Evolutionary conservation across 805 yeast species (phyloP).

Genomic region (Candida suzukii): DNA sequence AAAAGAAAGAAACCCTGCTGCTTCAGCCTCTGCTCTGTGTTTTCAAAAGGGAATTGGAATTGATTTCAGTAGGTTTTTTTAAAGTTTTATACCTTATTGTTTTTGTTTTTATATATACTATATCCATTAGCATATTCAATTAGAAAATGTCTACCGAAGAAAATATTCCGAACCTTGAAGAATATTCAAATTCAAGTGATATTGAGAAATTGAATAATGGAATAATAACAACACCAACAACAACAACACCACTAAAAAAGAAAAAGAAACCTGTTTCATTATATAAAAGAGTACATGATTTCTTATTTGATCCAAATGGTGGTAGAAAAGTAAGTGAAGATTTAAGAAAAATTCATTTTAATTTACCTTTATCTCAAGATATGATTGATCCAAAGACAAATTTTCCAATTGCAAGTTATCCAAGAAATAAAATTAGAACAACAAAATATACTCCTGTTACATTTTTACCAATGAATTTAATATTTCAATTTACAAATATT

Average conservation of each 20-base stretch:
- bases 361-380: conserved; percentile 52
- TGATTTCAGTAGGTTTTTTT: too few species aligned
- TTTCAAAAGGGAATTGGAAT: too few species aligned
- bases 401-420: conserved; percentile 52
- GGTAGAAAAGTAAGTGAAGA: conserved; percentile 1
- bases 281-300: not conserved
- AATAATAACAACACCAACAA: too few species aligned
- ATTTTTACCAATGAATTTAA: conserved; percentile 79
- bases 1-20: too few species aligned
- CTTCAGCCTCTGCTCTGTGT: too few species aligned
- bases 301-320: not conserved
- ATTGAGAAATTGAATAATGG: too few species aligned
- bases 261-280: not conserved
- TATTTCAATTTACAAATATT: conserved; percentile 75
- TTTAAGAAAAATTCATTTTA: conserved; percentile 49
- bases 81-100: too few species aligned
- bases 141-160: too few species aligned
- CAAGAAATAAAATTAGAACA: conserved; percentile 89
- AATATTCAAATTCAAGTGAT: too few species aligned
- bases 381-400: conserved; percentile 50
- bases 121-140: too few species aligned
- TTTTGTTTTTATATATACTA: too few species aligned
- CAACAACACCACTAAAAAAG: not conserved
- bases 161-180: too few species aligned
- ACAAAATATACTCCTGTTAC: conserved; percentile 90